Conservation (phyloP, 2,329 filamentous ascomycete genomes). For the Aspergillus intermedius region DNA sequence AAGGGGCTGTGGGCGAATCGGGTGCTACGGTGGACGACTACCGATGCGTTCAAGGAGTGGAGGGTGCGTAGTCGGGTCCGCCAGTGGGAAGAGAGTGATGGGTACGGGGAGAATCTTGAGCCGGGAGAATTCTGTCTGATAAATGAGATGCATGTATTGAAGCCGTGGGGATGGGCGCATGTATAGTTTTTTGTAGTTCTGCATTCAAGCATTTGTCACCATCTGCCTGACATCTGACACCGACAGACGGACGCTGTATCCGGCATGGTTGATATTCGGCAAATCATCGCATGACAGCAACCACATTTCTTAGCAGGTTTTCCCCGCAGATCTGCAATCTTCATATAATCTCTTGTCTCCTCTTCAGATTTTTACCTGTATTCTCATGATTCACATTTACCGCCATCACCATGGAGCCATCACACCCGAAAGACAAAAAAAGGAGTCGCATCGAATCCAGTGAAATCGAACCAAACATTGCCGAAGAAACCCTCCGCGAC, state of each 20-base stretch:
- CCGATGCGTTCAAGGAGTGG: neutral
- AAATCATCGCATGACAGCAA: neutral
- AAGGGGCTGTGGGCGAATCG: neutral
- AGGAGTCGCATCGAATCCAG: neutral
- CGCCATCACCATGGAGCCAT: neutral
- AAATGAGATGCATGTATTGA: constrained; percentile 41
- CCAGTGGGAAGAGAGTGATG: constrained; percentile 3
- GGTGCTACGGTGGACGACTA: neutral
- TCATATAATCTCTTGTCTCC: neutral
- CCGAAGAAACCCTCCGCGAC: neutral
- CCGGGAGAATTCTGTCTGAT: constrained; percentile 49
- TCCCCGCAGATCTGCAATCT: neutral
- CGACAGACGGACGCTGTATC: no score
- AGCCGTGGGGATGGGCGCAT: constrained; percentile 9
- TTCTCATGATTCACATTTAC: no score
- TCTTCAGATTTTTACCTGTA: neutral
- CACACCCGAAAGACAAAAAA: neutral
- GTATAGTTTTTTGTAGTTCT: neutral
- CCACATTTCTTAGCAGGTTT: neutral
- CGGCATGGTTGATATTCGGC: neutral
- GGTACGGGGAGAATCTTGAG: constrained; percentile 23
- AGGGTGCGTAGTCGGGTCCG: neutral
- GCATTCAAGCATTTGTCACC: no score
- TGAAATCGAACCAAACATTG: neutral
- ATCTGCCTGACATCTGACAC: no score